A percentile compares a stretch with the other conserved stretches of the same genome.
Evolutionary conservation across 345 rosid species (phyloP).

Genomic region (Hibiscus trionum): DNA sequence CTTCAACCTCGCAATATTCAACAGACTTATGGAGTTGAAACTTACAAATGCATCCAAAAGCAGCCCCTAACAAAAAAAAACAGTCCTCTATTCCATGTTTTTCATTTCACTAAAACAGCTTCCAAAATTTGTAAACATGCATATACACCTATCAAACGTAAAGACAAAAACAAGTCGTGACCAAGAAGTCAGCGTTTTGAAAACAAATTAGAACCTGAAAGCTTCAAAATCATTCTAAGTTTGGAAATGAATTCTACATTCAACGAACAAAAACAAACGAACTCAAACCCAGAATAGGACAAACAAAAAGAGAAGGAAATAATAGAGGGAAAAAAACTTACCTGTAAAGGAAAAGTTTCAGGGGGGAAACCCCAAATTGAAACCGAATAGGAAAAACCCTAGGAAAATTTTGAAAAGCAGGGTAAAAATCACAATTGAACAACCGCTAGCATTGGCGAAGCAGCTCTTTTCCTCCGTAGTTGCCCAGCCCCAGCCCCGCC

Average conservation of each 20-base stretch:
- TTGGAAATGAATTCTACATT: neutral
- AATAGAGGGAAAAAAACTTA: neutral
- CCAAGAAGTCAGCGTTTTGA: neutral
- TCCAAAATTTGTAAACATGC: neutral
- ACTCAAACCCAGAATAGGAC: no score
- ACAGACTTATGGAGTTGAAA: neutral
- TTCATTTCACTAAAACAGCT: neutral
- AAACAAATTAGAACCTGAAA: neutral
- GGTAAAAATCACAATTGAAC: neutral
- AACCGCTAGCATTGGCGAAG: neutral
- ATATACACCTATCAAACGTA: neutral
- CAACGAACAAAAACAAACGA: neutral
- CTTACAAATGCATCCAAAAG: neutral
- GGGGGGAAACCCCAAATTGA: neutral
- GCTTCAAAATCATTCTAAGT: neutral
- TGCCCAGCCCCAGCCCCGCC: neutral
- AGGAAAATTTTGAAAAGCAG: neutral
- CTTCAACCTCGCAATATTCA: slow-evolving; percentile 2
- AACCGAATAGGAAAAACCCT: neutral
- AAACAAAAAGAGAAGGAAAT: no score
- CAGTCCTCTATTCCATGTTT: neutral
- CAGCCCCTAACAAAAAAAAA: neutral
- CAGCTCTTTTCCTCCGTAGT: neutral
- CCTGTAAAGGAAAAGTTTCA: neutral
- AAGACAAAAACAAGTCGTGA: neutral